Percentiles rank a stretch among this genome's conserved stretches.
Conservation (phyloP, 306 rosid species). For the Gastrolobium bilobum region DNA sequence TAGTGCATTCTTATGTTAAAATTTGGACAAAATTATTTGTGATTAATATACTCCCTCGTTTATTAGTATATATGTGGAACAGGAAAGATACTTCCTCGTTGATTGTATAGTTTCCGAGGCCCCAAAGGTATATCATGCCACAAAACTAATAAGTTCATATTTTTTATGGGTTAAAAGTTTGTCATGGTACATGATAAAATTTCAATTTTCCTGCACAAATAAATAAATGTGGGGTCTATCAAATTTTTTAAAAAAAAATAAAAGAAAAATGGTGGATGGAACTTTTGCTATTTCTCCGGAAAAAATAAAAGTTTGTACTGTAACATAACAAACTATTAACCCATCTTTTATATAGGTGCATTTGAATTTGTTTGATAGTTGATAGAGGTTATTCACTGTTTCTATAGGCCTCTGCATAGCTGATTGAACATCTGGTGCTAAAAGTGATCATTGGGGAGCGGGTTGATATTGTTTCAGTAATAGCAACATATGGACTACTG, state of each 20-base stretch:
- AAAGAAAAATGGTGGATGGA: too few species aligned
- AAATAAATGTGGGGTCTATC: too few species aligned
- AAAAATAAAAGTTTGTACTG: too few species aligned
- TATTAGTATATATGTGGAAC: slow-evolving; percentile 30
- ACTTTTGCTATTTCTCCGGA: too few species aligned
- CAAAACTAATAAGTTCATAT: background rate
- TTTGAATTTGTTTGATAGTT: slow-evolving; percentile 8
- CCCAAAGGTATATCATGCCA: slow-evolving; percentile 23
- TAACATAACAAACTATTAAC: too few species aligned
- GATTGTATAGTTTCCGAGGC: slow-evolving; percentile 1
- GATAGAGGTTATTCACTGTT: background rate
- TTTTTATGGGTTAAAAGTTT: too few species aligned
- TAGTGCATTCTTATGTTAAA: too few species aligned
- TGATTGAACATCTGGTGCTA: background rate
- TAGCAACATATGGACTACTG: background rate
- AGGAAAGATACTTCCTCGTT: slow-evolving; percentile 29
- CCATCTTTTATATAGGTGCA: background rate
- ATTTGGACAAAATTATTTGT: background rate
- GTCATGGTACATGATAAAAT: too few species aligned
- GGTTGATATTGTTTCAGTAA: background rate
- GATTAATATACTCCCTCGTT: background rate
- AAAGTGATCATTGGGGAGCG: background rate
- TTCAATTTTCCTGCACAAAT: too few species aligned
- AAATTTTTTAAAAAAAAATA: too few species aligned
- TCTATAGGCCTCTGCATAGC: slow-evolving; percentile 19